These are phyloP conservation scores for Zelopaecilomyces penicillatus DNA, from an alignment of 2,329 filamentous ascomycete genomes.

Conservation along the genomic window DNA sequence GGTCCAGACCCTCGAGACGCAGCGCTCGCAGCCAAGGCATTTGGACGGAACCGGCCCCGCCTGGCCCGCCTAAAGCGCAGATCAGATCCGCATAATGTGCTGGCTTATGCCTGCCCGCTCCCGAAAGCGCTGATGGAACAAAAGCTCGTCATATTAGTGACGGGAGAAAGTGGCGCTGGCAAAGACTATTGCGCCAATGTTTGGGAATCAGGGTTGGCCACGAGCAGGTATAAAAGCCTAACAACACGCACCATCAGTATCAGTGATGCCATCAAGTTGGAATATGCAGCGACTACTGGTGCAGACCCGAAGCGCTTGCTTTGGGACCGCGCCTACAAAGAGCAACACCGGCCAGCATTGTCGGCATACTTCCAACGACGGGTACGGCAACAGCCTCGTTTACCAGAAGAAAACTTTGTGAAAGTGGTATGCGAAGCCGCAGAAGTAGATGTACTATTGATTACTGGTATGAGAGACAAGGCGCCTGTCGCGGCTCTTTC, in stretches of 20 bases:
- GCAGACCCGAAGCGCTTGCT: conserved; percentile 41
- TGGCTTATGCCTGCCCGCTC: conserved; percentile 49
- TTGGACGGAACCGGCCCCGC: conserved; percentile 44
- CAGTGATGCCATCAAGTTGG: conserved; percentile 48
- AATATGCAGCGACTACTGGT: conserved; percentile 43
- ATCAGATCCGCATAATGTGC: conserved; percentile 41
- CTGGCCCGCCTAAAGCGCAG: conserved; percentile 42
- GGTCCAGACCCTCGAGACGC: conserved; percentile 53
- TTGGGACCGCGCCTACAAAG: conserved; percentile 50
- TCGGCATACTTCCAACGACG: conserved; percentile 43
- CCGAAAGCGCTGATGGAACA: conserved; percentile 24
- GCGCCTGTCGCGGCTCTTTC: conserved; percentile 46
- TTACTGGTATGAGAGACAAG: conserved; percentile 56
- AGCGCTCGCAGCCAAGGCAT: conserved; percentile 42
- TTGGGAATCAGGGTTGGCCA: conserved; percentile 38
- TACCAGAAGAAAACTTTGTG: conserved; percentile 45
- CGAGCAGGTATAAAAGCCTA: conserved; percentile 17
- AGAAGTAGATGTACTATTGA: conserved; percentile 46
- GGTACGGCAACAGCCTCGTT: conserved; percentile 30
- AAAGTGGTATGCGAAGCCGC: conserved; percentile 30
- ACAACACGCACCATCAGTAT: conserved; percentile 41
- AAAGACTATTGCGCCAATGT: conserved; percentile 52
- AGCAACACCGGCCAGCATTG: conserved; percentile 46
- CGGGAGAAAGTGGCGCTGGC: conserved; percentile 44
- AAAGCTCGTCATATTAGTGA: conserved; percentile 49